These are phyloP conservation scores for Chalciporus chontae DNA, from an alignment of 768 basidiomycete genomes.

Conservation along the genomic window DNA sequence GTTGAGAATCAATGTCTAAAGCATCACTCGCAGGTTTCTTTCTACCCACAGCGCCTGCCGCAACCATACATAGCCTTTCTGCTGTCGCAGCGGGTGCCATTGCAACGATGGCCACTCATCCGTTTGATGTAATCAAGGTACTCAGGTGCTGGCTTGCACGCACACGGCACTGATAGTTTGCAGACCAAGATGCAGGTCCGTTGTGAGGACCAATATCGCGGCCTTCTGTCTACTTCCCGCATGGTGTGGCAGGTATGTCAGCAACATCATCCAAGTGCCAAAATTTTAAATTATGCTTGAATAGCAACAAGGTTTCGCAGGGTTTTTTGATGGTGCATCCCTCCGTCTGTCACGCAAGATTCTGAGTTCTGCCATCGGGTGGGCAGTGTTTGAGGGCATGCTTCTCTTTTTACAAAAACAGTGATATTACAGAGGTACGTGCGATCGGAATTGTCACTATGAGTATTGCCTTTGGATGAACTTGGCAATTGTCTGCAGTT, in stretches of 20 bases:
- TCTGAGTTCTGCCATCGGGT: constrained; percentile 83
- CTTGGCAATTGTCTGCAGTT: constrained; percentile 93
- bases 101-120: constrained; percentile 84
- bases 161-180: constrained; percentile 1
- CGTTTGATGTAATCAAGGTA: constrained; percentile 94
- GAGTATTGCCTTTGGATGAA: constrained; percentile 84
- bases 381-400: constrained; percentile 86
- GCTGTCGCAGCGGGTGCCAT: constrained; percentile 81
- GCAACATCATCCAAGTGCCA: background rate
- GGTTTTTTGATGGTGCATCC: constrained; percentile 85
- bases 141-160: background rate
- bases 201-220: constrained; percentile 70
- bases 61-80: constrained; percentile 56
- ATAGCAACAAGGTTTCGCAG: constrained; percentile 74
- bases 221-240: constrained; percentile 57
- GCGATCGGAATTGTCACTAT: constrained; percentile 24
- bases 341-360: constrained; percentile 85
- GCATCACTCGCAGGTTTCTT: constrained; percentile 34
- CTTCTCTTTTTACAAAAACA: constrained; percentile 52
- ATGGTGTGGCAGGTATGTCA: constrained; percentile 66
- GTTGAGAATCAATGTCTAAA: constrained; percentile 7
- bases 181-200: constrained; percentile 93
- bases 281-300: background rate
- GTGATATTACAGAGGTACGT: constrained; percentile 6
- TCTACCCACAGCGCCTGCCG: constrained; percentile 41